These are phyloP conservation scores for Ashbya aceris DNA, from an alignment of 1,139 yeast species.

Conservation along the genomic window DNA sequence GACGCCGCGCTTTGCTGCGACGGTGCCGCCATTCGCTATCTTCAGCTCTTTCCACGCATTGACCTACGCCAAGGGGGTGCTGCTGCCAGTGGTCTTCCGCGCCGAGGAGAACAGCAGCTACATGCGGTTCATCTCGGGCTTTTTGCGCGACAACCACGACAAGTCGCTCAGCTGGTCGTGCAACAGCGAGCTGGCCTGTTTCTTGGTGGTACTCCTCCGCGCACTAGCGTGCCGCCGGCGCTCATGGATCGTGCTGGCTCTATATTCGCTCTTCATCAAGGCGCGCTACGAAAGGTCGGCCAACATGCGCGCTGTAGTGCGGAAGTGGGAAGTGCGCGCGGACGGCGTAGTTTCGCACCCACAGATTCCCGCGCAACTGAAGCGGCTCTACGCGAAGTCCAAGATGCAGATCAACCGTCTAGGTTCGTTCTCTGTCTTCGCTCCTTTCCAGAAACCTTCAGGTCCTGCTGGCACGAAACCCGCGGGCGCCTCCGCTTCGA, in stretches of 20 bases:
- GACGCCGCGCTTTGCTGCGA: constrained; percentile 42
- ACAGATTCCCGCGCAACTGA: constrained; percentile 47
- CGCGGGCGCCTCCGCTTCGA: background rate
- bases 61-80: constrained; percentile 52
- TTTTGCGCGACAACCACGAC: constrained; percentile 58
- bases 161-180: constrained; percentile 66
- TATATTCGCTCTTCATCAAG: constrained; percentile 62
- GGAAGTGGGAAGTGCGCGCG: constrained; percentile 59
- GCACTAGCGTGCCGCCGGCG: constrained; percentile 55
- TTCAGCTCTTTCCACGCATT: constrained; percentile 68
- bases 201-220: constrained; percentile 41
- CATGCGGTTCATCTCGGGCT: constrained; percentile 39
- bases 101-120: constrained; percentile 32
- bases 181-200: constrained; percentile 52
- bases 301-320: constrained; percentile 63
- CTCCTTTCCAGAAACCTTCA: background rate
- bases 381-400: constrained; percentile 50
- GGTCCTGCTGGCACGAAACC: background rate
- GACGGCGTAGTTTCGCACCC: constrained; percentile 57
- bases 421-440: background rate
- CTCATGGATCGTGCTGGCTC: constrained; percentile 50
- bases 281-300: constrained; percentile 69
- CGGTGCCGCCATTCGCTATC: constrained; percentile 56
- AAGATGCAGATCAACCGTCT: constrained; percentile 30
- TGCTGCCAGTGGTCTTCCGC: constrained; percentile 58